A percentile compares a stretch with the other conserved stretches of the same genome.
phyloP scores from a whole-genome alignment of 352 stramenopile genomes.

The Phytophthora sojae region DNA sequence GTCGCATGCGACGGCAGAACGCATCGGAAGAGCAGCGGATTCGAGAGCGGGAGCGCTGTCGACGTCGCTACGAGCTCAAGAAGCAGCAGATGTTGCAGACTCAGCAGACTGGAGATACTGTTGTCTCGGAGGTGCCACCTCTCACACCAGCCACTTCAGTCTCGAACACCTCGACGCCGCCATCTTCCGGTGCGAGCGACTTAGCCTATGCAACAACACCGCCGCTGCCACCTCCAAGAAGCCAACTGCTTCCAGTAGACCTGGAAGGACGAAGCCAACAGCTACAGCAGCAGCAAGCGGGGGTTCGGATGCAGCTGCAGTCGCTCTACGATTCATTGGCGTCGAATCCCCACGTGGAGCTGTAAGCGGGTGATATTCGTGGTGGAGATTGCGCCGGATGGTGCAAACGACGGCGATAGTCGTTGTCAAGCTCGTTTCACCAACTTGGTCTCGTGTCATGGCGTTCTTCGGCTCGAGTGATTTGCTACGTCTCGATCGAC shows the following conservation, averaged over 20 bases:
- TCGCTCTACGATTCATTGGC: conserved; percentile 47
- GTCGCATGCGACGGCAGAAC: conserved; percentile 59
- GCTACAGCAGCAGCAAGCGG: conserved; percentile 35
- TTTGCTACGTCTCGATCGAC: conserved; percentile 2
- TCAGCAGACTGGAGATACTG: conserved; percentile 16
- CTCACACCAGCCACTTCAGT: conserved; percentile 3
- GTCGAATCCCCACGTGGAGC: background rate
- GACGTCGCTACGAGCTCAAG: conserved; percentile 67
- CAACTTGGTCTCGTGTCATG: background rate
- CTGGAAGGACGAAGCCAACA: conserved; percentile 33
- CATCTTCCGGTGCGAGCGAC: conserved; percentile 16
- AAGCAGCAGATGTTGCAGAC: conserved; percentile 45
- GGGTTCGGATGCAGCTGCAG: conserved; percentile 26
- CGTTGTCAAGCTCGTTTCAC: background rate
- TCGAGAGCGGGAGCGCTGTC: conserved; percentile 73
- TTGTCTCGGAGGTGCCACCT: conserved; percentile 7
- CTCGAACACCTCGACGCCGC: conserved; percentile 9
- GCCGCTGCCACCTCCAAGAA: conserved; percentile 8
- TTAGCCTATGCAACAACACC: conserved; percentile 6
- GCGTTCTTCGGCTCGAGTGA: background rate
- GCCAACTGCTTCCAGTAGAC: conserved; percentile 22
- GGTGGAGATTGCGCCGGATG: background rate
- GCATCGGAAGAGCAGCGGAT: conserved; percentile 68
- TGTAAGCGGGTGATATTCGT: background rate
- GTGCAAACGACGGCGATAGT: conserved; percentile 1